Conservation (phyloP, 768 basidiomycete species). For the Chalciporus pseudorubinellus region DNA sequence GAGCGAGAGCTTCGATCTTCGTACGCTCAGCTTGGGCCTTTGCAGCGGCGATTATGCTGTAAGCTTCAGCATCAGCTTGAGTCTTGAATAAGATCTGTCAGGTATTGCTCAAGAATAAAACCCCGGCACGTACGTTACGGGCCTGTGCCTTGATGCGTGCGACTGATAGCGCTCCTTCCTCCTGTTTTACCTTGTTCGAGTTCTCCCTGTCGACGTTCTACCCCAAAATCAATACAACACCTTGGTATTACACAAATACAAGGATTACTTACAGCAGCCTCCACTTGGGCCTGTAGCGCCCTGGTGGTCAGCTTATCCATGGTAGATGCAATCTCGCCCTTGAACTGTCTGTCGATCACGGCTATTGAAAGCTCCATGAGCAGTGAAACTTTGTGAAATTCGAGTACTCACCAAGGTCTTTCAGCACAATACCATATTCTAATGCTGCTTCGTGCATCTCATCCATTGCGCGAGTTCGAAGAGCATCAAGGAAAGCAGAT, state of each 20-base stretch:
- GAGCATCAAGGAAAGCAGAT: slow-evolving; percentile 77
- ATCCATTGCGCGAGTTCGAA: slow-evolving; percentile 82
- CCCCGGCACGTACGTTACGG: slow-evolving; percentile 39
- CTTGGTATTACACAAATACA: not conserved
- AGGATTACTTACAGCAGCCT: slow-evolving; percentile 61
- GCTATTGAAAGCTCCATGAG: slow-evolving; percentile 40
- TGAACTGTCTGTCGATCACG: slow-evolving; percentile 85
- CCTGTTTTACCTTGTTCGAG: slow-evolving; percentile 83
- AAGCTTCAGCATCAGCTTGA: slow-evolving; percentile 74
- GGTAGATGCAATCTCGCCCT: slow-evolving; percentile 80
- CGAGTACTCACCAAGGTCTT: slow-evolving; percentile 61
- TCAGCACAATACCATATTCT: slow-evolving; percentile 80
- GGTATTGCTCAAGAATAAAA: not conserved
- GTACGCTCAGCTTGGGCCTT: slow-evolving; percentile 66
- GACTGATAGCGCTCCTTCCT: slow-evolving; percentile 75
- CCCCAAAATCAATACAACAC: too few species aligned
- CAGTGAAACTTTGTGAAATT: not conserved
- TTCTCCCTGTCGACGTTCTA: slow-evolving; percentile 86
- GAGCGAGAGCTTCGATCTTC: slow-evolving; percentile 72
- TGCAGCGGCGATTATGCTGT: slow-evolving; percentile 68
- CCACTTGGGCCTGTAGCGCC: slow-evolving; percentile 83
- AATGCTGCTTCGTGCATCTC: slow-evolving; percentile 78
- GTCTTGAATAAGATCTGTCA: slow-evolving; percentile 38
- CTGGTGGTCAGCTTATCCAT: slow-evolving; percentile 86
- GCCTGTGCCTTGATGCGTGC: slow-evolving; percentile 73